A percentile compares a stretch with the other conserved stretches of the same genome.
Evolutionary conservation across 2,329 filamentous ascomycete genomes (phyloP).

Genomic region (Onygenales sp.): DNA sequence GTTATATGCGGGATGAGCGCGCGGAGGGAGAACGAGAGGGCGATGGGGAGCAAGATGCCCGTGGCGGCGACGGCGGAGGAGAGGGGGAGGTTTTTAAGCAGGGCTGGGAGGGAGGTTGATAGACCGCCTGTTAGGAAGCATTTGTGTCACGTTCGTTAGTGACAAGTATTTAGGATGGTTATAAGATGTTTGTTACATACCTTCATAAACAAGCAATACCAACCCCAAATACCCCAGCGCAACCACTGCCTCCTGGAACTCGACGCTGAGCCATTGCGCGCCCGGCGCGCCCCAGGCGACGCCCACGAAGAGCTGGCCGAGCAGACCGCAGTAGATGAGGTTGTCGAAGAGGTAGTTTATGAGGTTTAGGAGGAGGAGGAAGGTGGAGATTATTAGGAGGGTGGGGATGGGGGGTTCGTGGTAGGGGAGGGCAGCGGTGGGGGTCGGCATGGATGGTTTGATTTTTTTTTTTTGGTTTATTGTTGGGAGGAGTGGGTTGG

Average conservation of each 20-base stretch:
- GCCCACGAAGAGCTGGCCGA: conserved; percentile 63
- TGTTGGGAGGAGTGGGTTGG: neutral
- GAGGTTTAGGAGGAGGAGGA: conserved; percentile 54
- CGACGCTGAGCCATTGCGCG: conserved; percentile 46
- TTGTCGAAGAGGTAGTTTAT: conserved; percentile 49
- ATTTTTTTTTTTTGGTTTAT: neutral
- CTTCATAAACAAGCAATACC: conserved; percentile 64
- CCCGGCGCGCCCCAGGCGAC: conserved; percentile 62
- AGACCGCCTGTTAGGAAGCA: conserved; percentile 34
- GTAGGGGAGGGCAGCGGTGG: conserved; percentile 39
- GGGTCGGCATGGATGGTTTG: neutral
- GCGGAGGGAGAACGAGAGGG: conserved; percentile 52
- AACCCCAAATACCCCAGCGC: conserved; percentile 64
- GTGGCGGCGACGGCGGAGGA: conserved; percentile 56
- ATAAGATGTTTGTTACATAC: conserved; percentile 20
- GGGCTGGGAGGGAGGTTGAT: conserved; percentile 41
- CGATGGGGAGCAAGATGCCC: conserved; percentile 56
- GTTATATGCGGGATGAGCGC: conserved; percentile 39
- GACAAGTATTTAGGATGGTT: neutral
- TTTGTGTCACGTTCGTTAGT: too few relatives aligned
- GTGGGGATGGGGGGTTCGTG: conserved; percentile 52
- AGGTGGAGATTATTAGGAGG: conserved; percentile 52
- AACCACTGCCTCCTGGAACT: conserved; percentile 47
- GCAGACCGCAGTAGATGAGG: conserved; percentile 57
- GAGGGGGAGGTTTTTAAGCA: conserved; percentile 52